Base-by-base conservation (phyloP, 176 grass and related monocot species). In the Ananas comosus region DNA sequence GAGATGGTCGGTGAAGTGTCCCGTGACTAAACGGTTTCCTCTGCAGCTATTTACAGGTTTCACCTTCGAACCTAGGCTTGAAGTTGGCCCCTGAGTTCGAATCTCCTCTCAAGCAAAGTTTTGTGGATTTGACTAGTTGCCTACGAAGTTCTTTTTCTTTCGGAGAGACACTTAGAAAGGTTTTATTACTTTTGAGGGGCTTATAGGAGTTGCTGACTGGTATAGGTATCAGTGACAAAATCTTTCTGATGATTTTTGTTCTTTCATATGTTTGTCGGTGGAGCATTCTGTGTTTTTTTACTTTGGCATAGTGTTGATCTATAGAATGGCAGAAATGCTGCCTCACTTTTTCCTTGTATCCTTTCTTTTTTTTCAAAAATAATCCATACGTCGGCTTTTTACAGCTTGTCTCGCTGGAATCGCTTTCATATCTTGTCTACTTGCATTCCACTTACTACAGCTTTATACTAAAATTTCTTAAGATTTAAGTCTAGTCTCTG, bases 1-100 rank as follows among this genome's bases (percentile, higher is more conserved):
- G 92, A 91, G 76, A 69, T 96, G 92, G 92, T 86, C 92, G 0
- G 70, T 71, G 3, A 91, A 88, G 75, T 86, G 85, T 59, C 92
- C 92, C 42, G 85, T 96, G 76, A 91, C 77, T 63, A 96, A 85
- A 76, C 80, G 83, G 33, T 96, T 96, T 73, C 92, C 92, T 72
- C 85, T 96, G 24, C 88, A 96, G 64, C 86, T 96, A 59, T 96
- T 96, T 73, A 89, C 88, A 64, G 92, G 92, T 33, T 96, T 96
- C 81, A 91, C 83, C 75, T 96, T 96, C 67, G 92, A 96, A 65
- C 92, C 92, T 25, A 78, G 92, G 57, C 88, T 96, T 0, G 88
- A 96, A 68, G 85, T 96, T 53, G 50, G 72, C 61, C 64, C 81
- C 69, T 96, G 73, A 82, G 50, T 76, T 73, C 64, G 70, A 67